These are phyloP conservation scores for Sporothrix brasiliensis DNA, from an alignment of 2,329 filamentous ascomycete genomes.

Conservation along the genomic window DNA sequence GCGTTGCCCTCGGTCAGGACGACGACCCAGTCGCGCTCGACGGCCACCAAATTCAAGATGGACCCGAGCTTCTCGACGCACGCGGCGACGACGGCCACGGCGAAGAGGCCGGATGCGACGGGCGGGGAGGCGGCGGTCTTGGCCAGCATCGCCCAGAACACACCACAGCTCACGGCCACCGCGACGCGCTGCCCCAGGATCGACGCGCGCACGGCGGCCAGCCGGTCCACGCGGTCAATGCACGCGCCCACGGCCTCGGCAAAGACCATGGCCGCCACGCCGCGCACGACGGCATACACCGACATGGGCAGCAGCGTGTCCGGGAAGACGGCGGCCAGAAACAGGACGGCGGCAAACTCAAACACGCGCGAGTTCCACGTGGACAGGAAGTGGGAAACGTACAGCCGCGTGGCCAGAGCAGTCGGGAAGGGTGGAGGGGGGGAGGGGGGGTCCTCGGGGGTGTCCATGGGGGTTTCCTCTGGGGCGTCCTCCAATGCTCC, in stretches of 20 bases:
- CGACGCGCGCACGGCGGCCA: conserved; percentile 55
- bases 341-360: conserved; percentile 64
- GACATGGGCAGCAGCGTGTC: conserved; percentile 67
- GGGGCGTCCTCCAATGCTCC: neutral
- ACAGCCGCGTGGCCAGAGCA: conserved; percentile 47
- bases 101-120: conserved; percentile 41
- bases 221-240: conserved; percentile 60
- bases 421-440: neutral
- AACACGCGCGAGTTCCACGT: conserved; percentile 67
- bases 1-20: conserved; percentile 52
- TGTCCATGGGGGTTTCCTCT: neutral
- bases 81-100: conserved; percentile 54
- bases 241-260: conserved; percentile 60
- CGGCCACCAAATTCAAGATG: conserved; percentile 66
- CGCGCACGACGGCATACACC: conserved; percentile 67
- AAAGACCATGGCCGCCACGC: conserved; percentile 59
- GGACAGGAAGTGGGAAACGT: conserved; percentile 63
- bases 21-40: conserved; percentile 72
- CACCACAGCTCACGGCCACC: conserved; percentile 53
- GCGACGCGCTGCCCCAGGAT: conserved; percentile 51
- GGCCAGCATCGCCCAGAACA: conserved; percentile 48
- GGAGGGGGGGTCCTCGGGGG: neutral
- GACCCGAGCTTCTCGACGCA: conserved; percentile 70
- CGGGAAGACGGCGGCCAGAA: conserved; percentile 58
- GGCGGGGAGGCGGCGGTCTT: conserved; percentile 1